Evolutionary conservation across 78 protist genomes (phyloP).

Genomic region (Dictyostelium discoideum): DNA sequence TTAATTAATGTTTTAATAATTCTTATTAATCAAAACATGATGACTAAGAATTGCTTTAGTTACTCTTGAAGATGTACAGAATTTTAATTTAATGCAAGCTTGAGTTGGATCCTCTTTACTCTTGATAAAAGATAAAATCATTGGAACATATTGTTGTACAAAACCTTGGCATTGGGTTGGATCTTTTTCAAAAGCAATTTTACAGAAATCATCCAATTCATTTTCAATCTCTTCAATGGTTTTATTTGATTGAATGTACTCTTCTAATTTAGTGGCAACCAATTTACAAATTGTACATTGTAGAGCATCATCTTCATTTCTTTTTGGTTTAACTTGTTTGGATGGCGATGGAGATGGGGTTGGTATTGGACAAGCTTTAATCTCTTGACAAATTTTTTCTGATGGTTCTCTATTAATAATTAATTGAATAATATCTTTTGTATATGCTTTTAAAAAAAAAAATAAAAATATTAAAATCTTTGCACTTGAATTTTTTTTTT

Average conservation of each 20-base stretch:
- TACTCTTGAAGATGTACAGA: background rate
- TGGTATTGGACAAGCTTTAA: background rate
- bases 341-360: background rate
- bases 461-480: background rate
- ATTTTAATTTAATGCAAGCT: background rate
- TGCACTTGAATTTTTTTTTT: background rate
- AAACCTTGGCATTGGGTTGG: constrained; percentile 6
- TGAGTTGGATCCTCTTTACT: constrained; percentile 1
- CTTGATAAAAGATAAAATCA: background rate
- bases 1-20: too few species aligned
- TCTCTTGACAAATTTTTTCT: background rate
- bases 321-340: background rate
- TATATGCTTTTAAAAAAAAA: background rate
- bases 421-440: background rate
- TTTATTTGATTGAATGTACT: background rate
- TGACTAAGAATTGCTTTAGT: background rate
- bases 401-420: background rate
- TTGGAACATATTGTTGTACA: constrained; percentile 22
- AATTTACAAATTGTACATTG: constrained; percentile 12
- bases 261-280: constrained; percentile 3
- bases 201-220: constrained; percentile 12
- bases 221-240: constrained; percentile 13
- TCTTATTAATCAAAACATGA: background rate
- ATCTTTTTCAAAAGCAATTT: background rate
- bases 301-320: background rate